These are phyloP conservation scores for Barbatosphaeria neglecta DNA, from an alignment of 495 filamentous ascomycete genomes.

Conservation along the genomic window DNA sequence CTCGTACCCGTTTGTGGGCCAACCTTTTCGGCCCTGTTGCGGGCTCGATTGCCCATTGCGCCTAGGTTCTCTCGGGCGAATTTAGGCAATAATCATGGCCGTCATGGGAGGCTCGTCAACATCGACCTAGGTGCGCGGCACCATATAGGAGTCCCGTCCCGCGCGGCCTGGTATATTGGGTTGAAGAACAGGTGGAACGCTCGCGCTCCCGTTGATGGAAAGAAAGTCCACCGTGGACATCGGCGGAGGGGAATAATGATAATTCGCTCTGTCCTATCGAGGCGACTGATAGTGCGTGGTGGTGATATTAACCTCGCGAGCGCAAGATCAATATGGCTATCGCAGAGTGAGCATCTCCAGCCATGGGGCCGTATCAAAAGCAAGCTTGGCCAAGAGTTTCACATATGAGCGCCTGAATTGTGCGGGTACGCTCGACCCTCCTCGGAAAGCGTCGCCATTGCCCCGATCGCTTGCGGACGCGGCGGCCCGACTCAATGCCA, in stretches of 20 bases:
- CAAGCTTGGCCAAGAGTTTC: not conserved
- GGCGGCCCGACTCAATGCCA: not conserved
- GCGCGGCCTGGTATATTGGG: not conserved
- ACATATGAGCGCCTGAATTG: not conserved
- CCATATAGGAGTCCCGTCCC: not conserved
- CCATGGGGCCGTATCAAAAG: no score
- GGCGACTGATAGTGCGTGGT: no score
- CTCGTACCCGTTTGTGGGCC: not conserved
- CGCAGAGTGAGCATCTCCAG: no score
- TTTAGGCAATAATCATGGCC: constrained; percentile 1
- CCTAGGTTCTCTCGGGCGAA: not conserved
- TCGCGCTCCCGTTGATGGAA: not conserved
- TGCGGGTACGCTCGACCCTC: not conserved
- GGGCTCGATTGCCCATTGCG: not conserved
- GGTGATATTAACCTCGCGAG: no score
- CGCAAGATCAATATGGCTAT: no score
- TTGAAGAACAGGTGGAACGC: not conserved
- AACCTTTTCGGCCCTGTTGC: not conserved
- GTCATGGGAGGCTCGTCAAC: not conserved
- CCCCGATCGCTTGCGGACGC: not conserved
- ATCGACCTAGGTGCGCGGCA: not conserved
- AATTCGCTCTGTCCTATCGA: no score
- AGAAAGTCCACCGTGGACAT: no score
- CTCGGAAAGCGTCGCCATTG: not conserved
- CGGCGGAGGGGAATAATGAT: no score